These are phyloP conservation scores for Cicer bijugum DNA, from an alignment of 306 rosid genomes.

Conservation along the genomic window DNA sequence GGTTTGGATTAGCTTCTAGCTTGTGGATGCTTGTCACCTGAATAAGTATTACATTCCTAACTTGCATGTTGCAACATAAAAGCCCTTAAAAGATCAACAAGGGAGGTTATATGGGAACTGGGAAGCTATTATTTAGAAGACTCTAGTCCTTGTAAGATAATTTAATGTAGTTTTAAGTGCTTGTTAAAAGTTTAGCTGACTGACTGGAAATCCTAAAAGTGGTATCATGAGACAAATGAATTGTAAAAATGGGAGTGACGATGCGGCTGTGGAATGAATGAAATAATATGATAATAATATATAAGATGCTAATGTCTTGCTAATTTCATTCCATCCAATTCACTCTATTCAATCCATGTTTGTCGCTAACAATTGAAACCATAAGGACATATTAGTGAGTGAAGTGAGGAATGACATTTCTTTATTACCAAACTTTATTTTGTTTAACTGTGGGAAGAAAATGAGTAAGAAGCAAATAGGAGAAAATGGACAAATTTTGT, in stretches of 20 bases:
- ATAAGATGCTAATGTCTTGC: neutral
- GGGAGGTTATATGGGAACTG: conserved; percentile 5
- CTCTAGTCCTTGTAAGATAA: neutral
- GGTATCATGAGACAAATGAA: neutral
- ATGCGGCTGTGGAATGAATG: neutral
- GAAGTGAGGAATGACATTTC: neutral
- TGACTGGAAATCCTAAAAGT: neutral
- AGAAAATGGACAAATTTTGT: neutral
- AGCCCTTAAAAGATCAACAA: neutral
- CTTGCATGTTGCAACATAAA: neutral
- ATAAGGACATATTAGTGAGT: neutral
- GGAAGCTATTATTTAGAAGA: neutral
- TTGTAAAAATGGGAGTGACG: neutral
- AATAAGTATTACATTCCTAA: neutral
- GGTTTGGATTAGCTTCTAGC: conserved; percentile 2
- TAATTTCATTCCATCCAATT: neutral
- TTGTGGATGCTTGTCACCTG: neutral
- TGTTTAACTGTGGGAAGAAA: neutral
- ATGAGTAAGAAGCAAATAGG: neutral
- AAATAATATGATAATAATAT: neutral
- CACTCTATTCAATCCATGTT: neutral
- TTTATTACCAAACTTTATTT: neutral
- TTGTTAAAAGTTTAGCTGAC: neutral
- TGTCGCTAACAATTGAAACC: neutral
- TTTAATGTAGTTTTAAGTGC: neutral